phyloP scores from a whole-genome alignment of 2,329 filamentous ascomycete species.

The Aspergillus latus region DNA sequence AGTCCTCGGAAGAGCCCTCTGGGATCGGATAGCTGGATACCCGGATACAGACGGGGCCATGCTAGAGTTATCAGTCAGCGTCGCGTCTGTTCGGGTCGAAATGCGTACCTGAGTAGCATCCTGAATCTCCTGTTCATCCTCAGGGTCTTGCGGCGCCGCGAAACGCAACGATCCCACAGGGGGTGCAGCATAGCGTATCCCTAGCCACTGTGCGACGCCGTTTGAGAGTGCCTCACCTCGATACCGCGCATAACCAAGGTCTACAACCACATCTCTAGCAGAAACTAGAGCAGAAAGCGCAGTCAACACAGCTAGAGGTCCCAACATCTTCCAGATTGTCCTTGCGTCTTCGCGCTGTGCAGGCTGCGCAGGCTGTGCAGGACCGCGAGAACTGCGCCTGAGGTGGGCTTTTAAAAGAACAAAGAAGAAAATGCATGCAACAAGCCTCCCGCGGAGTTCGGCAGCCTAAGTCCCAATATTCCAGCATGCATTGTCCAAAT shows the following conservation, averaged over 20 bases:
- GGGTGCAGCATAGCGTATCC: slow-evolving; percentile 71
- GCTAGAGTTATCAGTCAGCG: slow-evolving; percentile 27
- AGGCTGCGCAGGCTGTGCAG: no score
- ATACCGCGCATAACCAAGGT: slow-evolving; percentile 68
- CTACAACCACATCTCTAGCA: slow-evolving; percentile 46
- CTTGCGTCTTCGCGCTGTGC: not conserved
- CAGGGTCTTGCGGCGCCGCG: slow-evolving; percentile 64
- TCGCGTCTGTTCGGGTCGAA: slow-evolving; percentile 6
- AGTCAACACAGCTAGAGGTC: slow-evolving; percentile 2
- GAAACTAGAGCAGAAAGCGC: slow-evolving; percentile 23
- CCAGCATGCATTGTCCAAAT: no score
- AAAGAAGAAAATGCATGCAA: no score
- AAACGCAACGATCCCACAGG: slow-evolving; percentile 68
- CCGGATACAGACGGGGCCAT: slow-evolving; percentile 62
- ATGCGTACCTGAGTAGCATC: slow-evolving; percentile 54
- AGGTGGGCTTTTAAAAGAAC: no score
- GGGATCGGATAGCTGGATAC: slow-evolving; percentile 64
- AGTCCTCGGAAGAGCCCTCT: slow-evolving; percentile 47
- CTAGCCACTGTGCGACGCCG: slow-evolving; percentile 70
- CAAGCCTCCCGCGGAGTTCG: no score
- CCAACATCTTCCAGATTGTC: slow-evolving; percentile 2
- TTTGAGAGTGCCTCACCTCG: slow-evolving; percentile 55
- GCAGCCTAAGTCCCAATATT: no score
- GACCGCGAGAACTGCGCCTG: no score
- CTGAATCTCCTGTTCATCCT: slow-evolving; percentile 46